Base-by-base conservation (phyloP, 768 basidiomycete species). In the Pulveroboletus ravenelii region DNA sequence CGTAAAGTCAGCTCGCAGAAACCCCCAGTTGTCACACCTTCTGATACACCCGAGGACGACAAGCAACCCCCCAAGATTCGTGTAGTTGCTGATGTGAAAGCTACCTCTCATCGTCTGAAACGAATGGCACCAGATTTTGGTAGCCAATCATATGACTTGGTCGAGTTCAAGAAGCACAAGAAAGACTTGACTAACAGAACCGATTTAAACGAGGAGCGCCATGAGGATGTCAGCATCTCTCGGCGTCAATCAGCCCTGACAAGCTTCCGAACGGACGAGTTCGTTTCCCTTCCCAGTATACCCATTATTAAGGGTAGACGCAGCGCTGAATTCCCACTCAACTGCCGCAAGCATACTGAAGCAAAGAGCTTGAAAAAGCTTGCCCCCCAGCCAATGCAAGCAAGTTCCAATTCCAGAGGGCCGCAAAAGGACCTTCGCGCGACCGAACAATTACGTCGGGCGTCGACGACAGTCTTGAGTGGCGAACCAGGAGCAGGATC, bases 11-110 rank as follows among this genome's bases (percentile, higher is more conserved):
- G 41, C 35, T 55, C 57, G 43, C 64, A 67, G 55, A 52, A 60
- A 15, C 52, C 60, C 18, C 25, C 54, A 0, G 37, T 50, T 14
- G 46, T 57, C 23, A 37, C 60, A 30, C 50, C 56, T 18, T 57
- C 64, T 20, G 57, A 60, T 53, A 48, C 38, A n/a, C 60, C 57
- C n/a, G 62, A 52, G 41, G 57, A 63, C n/a, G 63, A 61, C 37
- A 45, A 47, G 27, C 39, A n/a, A 18, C 20, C 42, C 4, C n/a
- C 54, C 40, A 15, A 46, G 37, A 18, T 38, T 38, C 45, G 14
- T 42, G 18, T 12, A 12, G 42, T 32, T 18, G 29, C 47, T 18
- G 30, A 37, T 17, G 39, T 45, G 12, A 42, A 39, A 13, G 34
- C 55, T 13, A 3, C 47, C 13, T 45, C 47, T 20, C 55, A 52